Base-by-base conservation (phyloP, 495 filamentous ascomycete species). In the Xeromyces bisporus region DNA sequence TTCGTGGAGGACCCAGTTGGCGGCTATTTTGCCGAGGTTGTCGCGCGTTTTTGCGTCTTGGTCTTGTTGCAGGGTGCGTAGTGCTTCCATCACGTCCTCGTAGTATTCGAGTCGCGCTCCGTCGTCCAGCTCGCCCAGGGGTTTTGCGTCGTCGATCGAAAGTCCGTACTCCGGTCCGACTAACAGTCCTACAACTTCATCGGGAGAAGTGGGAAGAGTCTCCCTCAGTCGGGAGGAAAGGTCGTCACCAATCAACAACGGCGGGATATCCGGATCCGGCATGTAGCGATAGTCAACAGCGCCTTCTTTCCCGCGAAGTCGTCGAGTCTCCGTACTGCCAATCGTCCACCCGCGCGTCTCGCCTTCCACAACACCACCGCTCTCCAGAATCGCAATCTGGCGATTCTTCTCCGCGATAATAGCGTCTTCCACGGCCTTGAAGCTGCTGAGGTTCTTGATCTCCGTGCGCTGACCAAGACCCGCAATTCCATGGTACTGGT, bases 241-340 rank as follows among this genome's bases (percentile, higher is more conserved):
- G 26, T 80, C 74, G 24, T 67, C 40, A 8, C 71, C 75, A 38
- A 99, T 75, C 3, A 81, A 44, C 7, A 99, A 60, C 0, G 91
- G 81, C 0, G 67, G 67, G 7, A 99, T 57, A 51, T 99, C 89
- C 2, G 89, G 83, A 49, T 99, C 89, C 1, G 89, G 89, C 91
- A 97, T 96, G 50, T 96, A 97, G 26, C 89, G 66, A 47, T 97
- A 97, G 43, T 97, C 89, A 2, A 96, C 83, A 43, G 93, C 86
- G 24, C 89, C 91, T 46, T 97, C 89, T 53, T 97, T 97, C 7
- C 83, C 85, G 39, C 89, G 68, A 10, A 97, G 51, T 14, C 71
- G 67, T 27, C 58, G 64, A 12, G 78, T 86, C 35, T 80, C 82
- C 29, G 76, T 80, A 23, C 71, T 80, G 28, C 72, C 71, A 30